Percentiles rank a stretch among this genome's conserved stretches.
Conservation (phyloP, 1,139 yeast species). For the Yamadazyma buinensis region DNA sequence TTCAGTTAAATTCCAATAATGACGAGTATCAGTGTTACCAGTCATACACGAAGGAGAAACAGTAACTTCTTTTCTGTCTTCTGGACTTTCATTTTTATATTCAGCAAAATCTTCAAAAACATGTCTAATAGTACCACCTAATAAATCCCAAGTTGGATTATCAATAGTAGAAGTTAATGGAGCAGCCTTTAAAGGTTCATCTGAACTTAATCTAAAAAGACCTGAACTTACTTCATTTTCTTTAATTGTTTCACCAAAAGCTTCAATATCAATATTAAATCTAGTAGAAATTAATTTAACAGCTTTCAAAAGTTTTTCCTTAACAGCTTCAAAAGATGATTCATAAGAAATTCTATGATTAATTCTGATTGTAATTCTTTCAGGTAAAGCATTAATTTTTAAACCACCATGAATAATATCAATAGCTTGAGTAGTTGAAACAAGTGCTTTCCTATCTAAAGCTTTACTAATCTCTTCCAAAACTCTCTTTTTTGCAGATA, state of each 20-base stretch:
- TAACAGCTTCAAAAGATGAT: conserved; percentile 20
- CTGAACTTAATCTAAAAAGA: conserved; percentile 32
- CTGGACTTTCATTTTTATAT: conserved; percentile 26
- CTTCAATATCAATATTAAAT: conserved; percentile 32
- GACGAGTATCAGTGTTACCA: conserved; percentile 39
- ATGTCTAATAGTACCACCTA: conserved; percentile 54
- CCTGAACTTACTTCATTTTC: conserved; percentile 31
- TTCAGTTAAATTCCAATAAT: conserved; percentile 37
- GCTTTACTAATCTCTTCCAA: conserved; percentile 27
- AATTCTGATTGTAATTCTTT: conserved; percentile 49
- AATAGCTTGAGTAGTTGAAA: conserved; percentile 64
- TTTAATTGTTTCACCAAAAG: conserved; percentile 25
- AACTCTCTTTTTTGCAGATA: conserved; percentile 37
- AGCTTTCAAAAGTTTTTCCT: conserved; percentile 19
- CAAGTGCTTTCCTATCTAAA: conserved; percentile 35
- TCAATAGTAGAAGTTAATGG: conserved; percentile 49
- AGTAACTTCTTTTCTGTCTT: conserved; percentile 25
- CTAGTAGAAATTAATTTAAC: conserved; percentile 25
- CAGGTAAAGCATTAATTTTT: conserved; percentile 73
- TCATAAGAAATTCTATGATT: conserved; percentile 60
- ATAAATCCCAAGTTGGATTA: conserved; percentile 42
- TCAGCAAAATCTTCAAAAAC: conserved; percentile 46
- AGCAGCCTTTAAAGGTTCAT: conserved; percentile 46
- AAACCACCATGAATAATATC: conserved; percentile 66
- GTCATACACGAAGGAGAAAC: conserved; percentile 33